These are phyloP conservation scores for Trametes meyenii DNA, from an alignment of 768 basidiomycete species.

Conservation along the genomic window DNA sequence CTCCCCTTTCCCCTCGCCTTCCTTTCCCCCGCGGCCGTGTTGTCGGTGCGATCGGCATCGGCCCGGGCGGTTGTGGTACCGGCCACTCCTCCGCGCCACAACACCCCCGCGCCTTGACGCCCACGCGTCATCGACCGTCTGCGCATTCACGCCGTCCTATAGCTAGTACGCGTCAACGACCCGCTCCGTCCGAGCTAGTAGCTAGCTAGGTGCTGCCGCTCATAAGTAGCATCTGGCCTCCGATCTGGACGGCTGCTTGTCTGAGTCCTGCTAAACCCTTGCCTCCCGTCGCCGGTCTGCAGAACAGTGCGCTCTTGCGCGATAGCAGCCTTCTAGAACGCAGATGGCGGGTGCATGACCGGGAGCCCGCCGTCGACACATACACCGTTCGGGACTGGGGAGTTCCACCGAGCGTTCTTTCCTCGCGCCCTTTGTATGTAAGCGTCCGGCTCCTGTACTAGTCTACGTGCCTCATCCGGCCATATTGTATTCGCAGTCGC, in stretches of 20 bases:
- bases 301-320: constrained; percentile 2
- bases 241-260: constrained; percentile 5
- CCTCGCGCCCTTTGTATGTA: constrained; percentile 11
- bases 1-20: background rate
- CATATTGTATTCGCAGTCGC: constrained; percentile 7
- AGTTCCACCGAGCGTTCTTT: constrained; percentile 19
- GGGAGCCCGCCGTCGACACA: constrained; percentile 14
- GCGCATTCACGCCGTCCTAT: too few relatives aligned
- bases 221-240: background rate
- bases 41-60: background rate
- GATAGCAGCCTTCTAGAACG: constrained; percentile 16
- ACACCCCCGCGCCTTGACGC: too few relatives aligned
- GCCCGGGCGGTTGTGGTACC: too few relatives aligned
- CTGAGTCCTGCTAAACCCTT: constrained; percentile 1
- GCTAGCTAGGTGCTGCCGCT: background rate
- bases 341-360: constrained; percentile 10
- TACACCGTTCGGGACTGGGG: constrained; percentile 1
- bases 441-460: constrained; percentile 12
- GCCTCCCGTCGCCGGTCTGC: background rate
- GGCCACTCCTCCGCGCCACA: too few relatives aligned
- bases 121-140: background rate
- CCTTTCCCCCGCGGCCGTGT: background rate
- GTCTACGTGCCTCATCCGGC: constrained; percentile 7
- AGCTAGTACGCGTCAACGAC: too few relatives aligned
- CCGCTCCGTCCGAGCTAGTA: too few relatives aligned